These are phyloP conservation scores for Vigna angularis DNA, from an alignment of 306 rosid genomes.

Conservation along the genomic window DNA sequence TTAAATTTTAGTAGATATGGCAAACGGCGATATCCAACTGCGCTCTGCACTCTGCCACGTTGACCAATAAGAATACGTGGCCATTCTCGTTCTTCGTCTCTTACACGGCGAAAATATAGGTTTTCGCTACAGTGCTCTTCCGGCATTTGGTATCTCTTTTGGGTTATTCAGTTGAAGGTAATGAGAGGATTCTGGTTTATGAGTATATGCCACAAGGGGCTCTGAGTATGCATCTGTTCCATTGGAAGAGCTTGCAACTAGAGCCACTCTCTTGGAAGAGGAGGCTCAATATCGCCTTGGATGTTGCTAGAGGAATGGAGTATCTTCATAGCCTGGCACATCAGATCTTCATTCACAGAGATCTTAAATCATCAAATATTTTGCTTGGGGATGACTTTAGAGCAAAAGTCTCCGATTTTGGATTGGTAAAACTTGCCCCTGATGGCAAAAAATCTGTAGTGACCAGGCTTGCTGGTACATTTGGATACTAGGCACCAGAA, in stretches of 20 bases:
- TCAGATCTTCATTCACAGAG: slow-evolving; percentile 28
- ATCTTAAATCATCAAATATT: slow-evolving; percentile 69
- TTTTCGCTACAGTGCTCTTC: too few relatives aligned
- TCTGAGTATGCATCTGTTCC: slow-evolving; percentile 86
- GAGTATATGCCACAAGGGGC: too few relatives aligned
- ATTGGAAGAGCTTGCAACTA: slow-evolving; percentile 66
- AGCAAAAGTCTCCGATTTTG: slow-evolving; percentile 88
- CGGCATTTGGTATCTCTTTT: too few relatives aligned
- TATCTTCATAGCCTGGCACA: slow-evolving; percentile 24
- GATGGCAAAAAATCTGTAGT: slow-evolving; percentile 80
- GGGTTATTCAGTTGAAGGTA: too few relatives aligned
- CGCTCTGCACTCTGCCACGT: too few relatives aligned
- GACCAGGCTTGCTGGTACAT: slow-evolving; percentile 90
- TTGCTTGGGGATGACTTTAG: slow-evolving; percentile 79
- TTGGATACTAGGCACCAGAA: slow-evolving; percentile 80
- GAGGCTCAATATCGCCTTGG: slow-evolving; percentile 86
- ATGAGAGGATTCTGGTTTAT: too few relatives aligned
- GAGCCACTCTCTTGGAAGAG: slow-evolving; percentile 91
- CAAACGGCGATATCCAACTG: too few relatives aligned
- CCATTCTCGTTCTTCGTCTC: too few relatives aligned
- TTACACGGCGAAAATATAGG: too few relatives aligned
- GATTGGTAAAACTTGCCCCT: slow-evolving; percentile 91
- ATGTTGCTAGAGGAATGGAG: slow-evolving; percentile 49
- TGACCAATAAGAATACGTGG: too few relatives aligned
- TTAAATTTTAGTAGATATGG: too few relatives aligned